Conservation (phyloP, 2,329 filamentous ascomycete genomes). For the Trichoderma sp. region DNA sequence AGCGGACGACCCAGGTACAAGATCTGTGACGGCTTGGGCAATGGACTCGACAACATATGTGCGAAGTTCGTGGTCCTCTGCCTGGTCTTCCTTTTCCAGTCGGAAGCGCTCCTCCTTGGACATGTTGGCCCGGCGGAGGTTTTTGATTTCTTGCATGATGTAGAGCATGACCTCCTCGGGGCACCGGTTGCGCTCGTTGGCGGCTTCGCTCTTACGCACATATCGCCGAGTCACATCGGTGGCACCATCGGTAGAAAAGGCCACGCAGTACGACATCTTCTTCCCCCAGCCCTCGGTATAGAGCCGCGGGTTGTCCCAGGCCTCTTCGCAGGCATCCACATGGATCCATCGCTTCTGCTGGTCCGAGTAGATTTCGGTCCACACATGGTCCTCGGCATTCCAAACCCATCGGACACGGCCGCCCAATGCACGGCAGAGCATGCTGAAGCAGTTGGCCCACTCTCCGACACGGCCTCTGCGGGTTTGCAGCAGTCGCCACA, state of each 20-base stretch:
- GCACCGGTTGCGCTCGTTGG: constrained; percentile 73
- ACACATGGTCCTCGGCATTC: constrained; percentile 96
- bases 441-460: constrained; percentile 98
- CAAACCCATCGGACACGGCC: constrained; percentile 94
- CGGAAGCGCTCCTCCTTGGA: constrained; percentile 81
- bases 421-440: constrained; percentile 92
- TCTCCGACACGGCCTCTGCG: constrained; percentile 85
- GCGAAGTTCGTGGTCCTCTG: constrained; percentile 74
- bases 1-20: constrained; percentile 54
- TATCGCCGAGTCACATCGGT: constrained; percentile 68
- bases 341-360: constrained; percentile 96
- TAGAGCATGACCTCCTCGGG: constrained; percentile 89
- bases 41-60: constrained; percentile 74
- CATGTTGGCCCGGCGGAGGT: constrained; percentile 79
- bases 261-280: constrained; percentile 95
- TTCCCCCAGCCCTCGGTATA: constrained; percentile 96
- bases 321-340: constrained; percentile 90
- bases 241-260: constrained; percentile 86
- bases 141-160: constrained; percentile 89
- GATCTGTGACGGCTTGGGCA: constrained; percentile 69
- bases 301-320: constrained; percentile 90
- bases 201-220: constrained; percentile 70
- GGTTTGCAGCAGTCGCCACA: constrained; percentile 88
- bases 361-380: constrained; percentile 96
- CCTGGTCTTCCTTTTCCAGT: constrained; percentile 76